phyloP scores from a whole-genome alignment of 805 yeast species.

The Kodamaea fukazawae region DNA sequence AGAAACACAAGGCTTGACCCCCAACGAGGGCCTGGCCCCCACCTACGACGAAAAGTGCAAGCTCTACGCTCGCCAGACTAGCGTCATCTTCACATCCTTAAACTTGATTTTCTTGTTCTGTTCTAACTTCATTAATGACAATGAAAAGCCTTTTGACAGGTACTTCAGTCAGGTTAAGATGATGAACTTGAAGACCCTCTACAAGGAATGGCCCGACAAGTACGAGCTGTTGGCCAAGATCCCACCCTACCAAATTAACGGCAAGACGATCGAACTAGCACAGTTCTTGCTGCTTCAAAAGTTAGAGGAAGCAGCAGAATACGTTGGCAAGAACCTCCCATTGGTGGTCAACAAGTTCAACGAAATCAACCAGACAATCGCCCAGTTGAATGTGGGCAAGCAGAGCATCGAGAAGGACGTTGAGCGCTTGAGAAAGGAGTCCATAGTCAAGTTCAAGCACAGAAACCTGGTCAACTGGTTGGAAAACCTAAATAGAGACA shows the following conservation, averaged over 20 bases:
- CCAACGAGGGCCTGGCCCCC: constrained; percentile 14
- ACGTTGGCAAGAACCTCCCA: constrained; percentile 29
- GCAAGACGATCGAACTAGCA: constrained; percentile 28
- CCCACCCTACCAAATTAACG: constrained; percentile 33
- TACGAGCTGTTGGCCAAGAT: constrained; percentile 34
- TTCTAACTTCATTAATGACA: constrained; percentile 47
- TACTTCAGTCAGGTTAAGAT: constrained; percentile 35
- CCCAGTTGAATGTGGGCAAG: constrained; percentile 36
- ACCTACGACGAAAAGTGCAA: constrained; percentile 22
- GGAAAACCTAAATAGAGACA: constrained; percentile 1
- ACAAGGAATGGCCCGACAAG: constrained; percentile 35
- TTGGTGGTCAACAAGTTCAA: constrained; percentile 27
- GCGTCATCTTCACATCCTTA: constrained; percentile 44
- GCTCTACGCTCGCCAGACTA: constrained; percentile 32
- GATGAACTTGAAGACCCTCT: constrained; percentile 41
- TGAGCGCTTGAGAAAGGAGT: constrained; percentile 40
- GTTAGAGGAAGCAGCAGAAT: constrained; percentile 30
- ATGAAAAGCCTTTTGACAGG: constrained; percentile 44
- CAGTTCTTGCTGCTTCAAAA: constrained; percentile 29
- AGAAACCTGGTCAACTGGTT: constrained; percentile 9
- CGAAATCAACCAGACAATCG: constrained; percentile 33
- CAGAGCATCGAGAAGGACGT: constrained; percentile 38
- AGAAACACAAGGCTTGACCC: constrained; percentile 2
- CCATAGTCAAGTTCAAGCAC: constrained; percentile 26
- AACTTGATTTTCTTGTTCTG: constrained; percentile 49